Evolutionary conservation across 2,329 filamentous ascomycete species (phyloP), one percentile per base, ranked within the genome.

Genomic region (Paracoccidioides lutzii): DNA sequence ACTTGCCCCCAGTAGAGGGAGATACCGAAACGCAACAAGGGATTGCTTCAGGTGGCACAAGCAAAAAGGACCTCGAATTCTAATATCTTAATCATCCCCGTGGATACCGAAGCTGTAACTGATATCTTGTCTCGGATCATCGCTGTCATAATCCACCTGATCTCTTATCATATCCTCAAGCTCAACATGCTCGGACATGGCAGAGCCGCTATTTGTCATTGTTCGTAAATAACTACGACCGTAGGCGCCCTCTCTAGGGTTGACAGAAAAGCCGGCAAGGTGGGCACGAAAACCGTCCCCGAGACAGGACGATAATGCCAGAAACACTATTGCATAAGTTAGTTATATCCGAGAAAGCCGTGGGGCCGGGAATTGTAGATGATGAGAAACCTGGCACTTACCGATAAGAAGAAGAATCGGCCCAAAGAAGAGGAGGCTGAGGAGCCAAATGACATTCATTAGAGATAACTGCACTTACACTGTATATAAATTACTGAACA

Each of bases 1-100:
- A 87, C 67, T 75, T 98, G 45, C 93, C 93, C 32, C 93, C 93
- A 0, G 76, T 91, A 43, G 87, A 90, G 55, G 88, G 86, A 1
- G 88, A 90, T 61, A 79, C 73, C 45, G 81, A 82, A 63, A 81
- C 78, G 12, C 81, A 83, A 65, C 75, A 78, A 57, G 74, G 72
- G 10, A 70, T 71, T 56, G 69, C 64, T 44, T 56, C 58, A 37
- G 49, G 55, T 28, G 55, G 33, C 9, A 48, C 35, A 43, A 58
- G 53, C 45, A 60, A 60, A 63, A 76, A 78, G 56, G 83, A 86
- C 61, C 79, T 94, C 52, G 87, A 93, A 53, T 94, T 94, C 65
- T 89, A 78, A 56, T 38, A 28, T 37, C 46, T 49, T 6, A 38
- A 22, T 12, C 28, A 4, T 32, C 38, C 40, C 15, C 33, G 14